A percentile compares a stretch with the other conserved stretches of the same genome.
Conservation (phyloP, 257 asterid species). For the Solanum chaucha region DNA sequence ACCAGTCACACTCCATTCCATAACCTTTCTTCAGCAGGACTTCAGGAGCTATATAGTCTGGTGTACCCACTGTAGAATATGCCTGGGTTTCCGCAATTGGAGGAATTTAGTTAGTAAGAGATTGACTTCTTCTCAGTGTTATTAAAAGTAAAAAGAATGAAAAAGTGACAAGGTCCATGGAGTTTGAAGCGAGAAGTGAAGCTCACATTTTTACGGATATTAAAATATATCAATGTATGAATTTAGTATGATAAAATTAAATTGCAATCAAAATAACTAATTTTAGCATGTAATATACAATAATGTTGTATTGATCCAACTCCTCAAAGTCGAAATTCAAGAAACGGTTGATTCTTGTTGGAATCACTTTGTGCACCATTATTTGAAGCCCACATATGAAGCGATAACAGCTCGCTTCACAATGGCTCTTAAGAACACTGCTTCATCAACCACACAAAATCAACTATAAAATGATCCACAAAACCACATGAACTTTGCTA, state of each 20-base stretch:
- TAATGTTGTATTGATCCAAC: background rate
- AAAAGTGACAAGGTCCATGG: background rate
- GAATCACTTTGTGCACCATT: background rate
- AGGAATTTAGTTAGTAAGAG: background rate
- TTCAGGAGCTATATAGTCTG: conserved; percentile 96
- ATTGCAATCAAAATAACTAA: background rate
- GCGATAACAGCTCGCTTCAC: background rate
- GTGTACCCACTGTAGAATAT: conserved; percentile 95
- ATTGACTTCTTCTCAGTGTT: background rate
- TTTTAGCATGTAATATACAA: background rate
- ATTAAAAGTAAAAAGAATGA: background rate
- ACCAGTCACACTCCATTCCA: conserved; percentile 99
- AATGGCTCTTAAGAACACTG: background rate
- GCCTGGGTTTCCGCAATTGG: conserved; percentile 51
- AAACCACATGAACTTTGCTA: background rate
- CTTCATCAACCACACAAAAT: conserved; percentile 1
- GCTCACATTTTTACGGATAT: background rate
- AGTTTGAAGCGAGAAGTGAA: background rate
- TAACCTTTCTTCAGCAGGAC: conserved; percentile 95
- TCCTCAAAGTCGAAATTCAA: background rate
- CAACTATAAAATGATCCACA: conserved; percentile 9
- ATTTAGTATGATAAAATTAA: background rate
- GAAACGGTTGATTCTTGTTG: background rate
- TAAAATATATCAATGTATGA: background rate
- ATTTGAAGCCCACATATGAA: background rate